These are phyloP conservation scores for Hibiscus tridactylites DNA, from an alignment of 345 rosid genomes.

Conservation along the genomic window DNA sequence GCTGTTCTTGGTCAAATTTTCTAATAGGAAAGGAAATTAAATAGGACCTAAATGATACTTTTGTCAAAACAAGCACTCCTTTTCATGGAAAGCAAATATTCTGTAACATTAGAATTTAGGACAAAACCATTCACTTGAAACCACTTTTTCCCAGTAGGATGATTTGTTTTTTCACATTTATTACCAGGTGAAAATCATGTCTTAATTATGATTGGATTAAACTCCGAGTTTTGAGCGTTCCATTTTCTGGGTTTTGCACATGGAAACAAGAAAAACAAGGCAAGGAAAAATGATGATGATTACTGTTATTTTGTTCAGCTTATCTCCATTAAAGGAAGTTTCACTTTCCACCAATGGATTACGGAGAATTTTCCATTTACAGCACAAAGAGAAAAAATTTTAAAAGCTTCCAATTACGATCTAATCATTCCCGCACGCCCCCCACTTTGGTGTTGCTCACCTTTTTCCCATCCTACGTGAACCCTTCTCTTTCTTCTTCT, in stretches of 20 bases:
- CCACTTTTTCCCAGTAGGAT: background rate
- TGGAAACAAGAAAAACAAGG: background rate
- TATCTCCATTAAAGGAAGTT: constrained; percentile 23
- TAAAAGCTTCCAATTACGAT: constrained; percentile 20
- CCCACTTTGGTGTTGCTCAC: constrained; percentile 10
- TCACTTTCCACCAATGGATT: constrained; percentile 13
- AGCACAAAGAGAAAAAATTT: background rate
- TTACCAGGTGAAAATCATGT: background rate
- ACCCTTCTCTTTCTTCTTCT: background rate
- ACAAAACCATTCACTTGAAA: background rate
- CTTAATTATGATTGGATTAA: background rate
- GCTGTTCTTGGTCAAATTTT: no score
- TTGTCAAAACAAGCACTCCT: background rate
- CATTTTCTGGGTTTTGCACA: background rate
- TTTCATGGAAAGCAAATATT: background rate
- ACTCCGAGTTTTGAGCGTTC: background rate
- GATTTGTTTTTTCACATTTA: background rate
- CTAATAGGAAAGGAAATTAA: no score
- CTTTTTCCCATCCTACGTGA: constrained; percentile 19
- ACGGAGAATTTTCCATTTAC: constrained; percentile 21
- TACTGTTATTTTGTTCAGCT: background rate
- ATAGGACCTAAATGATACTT: background rate
- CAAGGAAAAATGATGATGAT: constrained; percentile 12
- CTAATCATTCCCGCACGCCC: constrained; percentile 41
- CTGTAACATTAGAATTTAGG: background rate